These are phyloP conservation scores for Ehretia macrophylla DNA, from an alignment of 257 asterid species.

Conservation along the genomic window DNA sequence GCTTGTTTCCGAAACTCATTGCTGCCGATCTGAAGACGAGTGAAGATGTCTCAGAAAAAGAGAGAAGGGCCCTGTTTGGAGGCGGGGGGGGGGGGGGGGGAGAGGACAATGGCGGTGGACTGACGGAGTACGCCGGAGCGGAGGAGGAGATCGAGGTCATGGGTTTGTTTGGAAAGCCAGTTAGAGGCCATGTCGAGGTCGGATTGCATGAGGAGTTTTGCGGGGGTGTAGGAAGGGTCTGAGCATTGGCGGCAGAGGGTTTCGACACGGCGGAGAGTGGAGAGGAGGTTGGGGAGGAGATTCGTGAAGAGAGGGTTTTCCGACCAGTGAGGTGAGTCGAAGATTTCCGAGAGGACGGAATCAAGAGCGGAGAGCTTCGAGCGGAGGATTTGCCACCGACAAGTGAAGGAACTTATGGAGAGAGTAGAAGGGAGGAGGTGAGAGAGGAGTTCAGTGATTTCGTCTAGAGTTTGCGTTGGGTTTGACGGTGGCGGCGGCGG, in stretches of 20 bases:
- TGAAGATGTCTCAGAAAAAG: constrained; percentile 65
- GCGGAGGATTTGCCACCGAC: constrained; percentile 73
- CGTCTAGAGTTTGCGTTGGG: constrained; percentile 35
- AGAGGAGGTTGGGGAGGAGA: constrained; percentile 49
- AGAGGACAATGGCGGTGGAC: constrained; percentile 88
- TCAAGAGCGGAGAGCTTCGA: constrained; percentile 50
- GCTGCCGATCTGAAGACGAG: constrained; percentile 91
- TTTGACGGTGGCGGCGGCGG: neutral
- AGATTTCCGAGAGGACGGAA: constrained; percentile 45
- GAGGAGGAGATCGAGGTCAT: constrained; percentile 70
- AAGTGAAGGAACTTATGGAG: constrained; percentile 43
- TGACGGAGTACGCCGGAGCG: constrained; percentile 89
- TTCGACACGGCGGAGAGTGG: constrained; percentile 58
- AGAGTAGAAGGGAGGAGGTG: constrained; percentile 52
- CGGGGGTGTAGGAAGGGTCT: constrained; percentile 43
- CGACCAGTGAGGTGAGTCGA: constrained; percentile 72
- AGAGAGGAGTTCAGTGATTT: constrained; percentile 31
- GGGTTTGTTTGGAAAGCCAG: constrained; percentile 65
- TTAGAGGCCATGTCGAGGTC: constrained; percentile 92
- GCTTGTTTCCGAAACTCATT: constrained; percentile 75
- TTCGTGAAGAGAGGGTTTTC: constrained; percentile 55
- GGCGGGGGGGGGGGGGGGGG: constrained; percentile 53
- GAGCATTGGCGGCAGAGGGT: constrained; percentile 48
- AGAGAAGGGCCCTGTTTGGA: constrained; percentile 54
- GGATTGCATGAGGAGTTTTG: constrained; percentile 92